A percentile compares a stretch with the other conserved stretches of the same genome.
These are phyloP conservation scores for Plasmodium inui DNA, from an alignment of 169 alveolate species.

Conservation along the genomic window DNA sequence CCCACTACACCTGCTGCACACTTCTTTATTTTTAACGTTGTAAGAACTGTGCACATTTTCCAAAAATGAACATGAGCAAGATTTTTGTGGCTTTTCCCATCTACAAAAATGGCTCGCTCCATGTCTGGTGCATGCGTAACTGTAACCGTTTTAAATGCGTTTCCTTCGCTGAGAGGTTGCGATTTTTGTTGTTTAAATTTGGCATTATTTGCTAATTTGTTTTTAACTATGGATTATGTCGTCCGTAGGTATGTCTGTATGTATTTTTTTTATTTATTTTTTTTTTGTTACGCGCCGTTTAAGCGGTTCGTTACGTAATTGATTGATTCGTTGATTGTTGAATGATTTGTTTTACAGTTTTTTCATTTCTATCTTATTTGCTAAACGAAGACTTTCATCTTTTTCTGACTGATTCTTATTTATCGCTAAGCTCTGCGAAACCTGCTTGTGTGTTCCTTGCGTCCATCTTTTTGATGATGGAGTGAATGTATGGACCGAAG, in stretches of 20 bases:
- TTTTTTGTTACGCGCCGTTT: not conserved
- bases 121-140: not conserved
- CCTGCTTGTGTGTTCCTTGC: not conserved
- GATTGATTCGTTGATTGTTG: not conserved
- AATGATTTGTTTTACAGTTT: conserved; percentile 4
- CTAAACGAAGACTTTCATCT: not conserved
- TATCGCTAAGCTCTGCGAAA: conserved; percentile 4
- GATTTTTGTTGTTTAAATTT: not conserved
- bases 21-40: conserved; percentile 4
- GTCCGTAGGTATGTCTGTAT: not conserved
- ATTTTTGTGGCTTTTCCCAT: not conserved
- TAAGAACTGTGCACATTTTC: not conserved
- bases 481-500: not conserved
- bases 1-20: not conserved
- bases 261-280: not conserved
- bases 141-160: not conserved
- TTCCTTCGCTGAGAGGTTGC: not conserved
- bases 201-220: not conserved
- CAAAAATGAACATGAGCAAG: not conserved
- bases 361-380: conserved; percentile 24
- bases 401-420: conserved; percentile 5
- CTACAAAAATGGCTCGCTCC: not conserved
- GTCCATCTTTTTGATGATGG: not conserved
- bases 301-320: not conserved
- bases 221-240: not conserved